Base-by-base conservation (phyloP, 345 rosid genomes). In the Pistacia atlantica region DNA sequence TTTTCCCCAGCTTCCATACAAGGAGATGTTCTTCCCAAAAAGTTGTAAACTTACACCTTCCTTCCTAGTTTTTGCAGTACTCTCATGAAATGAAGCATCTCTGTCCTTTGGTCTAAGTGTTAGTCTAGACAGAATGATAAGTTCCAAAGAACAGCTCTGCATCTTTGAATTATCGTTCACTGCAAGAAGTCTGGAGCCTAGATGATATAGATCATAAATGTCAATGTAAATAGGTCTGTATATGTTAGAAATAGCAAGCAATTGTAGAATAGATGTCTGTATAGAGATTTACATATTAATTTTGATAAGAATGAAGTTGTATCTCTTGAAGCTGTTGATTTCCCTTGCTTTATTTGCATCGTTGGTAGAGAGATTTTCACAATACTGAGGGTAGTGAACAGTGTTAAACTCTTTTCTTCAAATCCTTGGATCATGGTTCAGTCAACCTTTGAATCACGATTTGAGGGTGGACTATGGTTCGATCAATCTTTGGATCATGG, bases 171-270 rank as follows among this genome's bases (percentile, higher is more conserved):
- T 7, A 54, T 46, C 17, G 12, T 16, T 59, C 11, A 8, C 11
- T 20, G 9, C 54, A 49, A 54, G 46, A 65, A 48, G 38, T 61
- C 25, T 14, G 55, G 22, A 65, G 59, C 6, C 16, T 37, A 35
- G 59, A 65, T 35, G 9, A 62, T 55, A 31, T 42, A 52, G 20
- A 2, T 18, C 5, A 59, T 14, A 28, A 35, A 72, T 59, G 74
- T 54, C 46, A 60, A 60, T 58, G 56, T 72, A 42, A 5, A 49
- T 71, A 80, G 78, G 37, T 31, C 45, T 75, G 78, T 75, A 80
- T 46, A 83, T 72, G 75, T 56, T 63, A 61, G 78, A 51, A 64
- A 62, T 63, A 71, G 52, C 55, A 14, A 71, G n/a, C 61, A 61
- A 75, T 61, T 62, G 71, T 37, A 72, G 74, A 57, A 57, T 42